Evolutionary conservation across 2,329 filamentous ascomycete genomes (phyloP), one percentile per base, ranked within the genome.

Genomic region (Thielaviopsis musarum): DNA sequence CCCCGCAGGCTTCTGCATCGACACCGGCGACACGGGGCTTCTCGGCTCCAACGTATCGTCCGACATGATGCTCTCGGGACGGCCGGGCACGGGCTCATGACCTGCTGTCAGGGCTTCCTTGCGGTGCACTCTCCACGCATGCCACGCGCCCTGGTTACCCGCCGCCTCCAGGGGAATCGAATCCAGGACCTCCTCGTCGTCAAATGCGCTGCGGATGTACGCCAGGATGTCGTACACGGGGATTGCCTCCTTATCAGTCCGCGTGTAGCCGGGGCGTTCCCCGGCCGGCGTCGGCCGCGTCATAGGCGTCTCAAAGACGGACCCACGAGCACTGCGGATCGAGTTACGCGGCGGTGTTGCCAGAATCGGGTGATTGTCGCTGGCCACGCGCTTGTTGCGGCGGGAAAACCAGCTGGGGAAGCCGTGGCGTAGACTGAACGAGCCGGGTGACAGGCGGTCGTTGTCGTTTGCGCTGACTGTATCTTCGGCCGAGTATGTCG

Each of bases 401-500:
- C 81, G 74, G n/a, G 82, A 80, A 69, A 94, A 95, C 91, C 91
- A 97, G 58, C 80, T 77, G 0, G 91, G 88, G 68, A 97, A 97
- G 15, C 89, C 91, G 73, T 96, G 88, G 58, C 88, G 82, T 56
- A 97, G 74, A 66, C 87, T 95, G 73, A 96, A 95, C 0, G 89
- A 88, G 1, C 91, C 93, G 0, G 91, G 91, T 0, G 90, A 87
- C 57, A 96, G 74, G 15, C 87, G 77, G 68, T 94, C 88, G 38
- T 88, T 84, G 65, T 95, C 89, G 1, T 83, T 85, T 9, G 89
- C 88, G 69, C 87, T 91, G 63, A 91, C 85, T 0, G 88, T 88
- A 54, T 87, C 88, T 59, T 80, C 79, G 63, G 88, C 90, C 51
- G 88, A 87, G 74, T 95, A 94, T 3, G 89, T 95, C n/a, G 90